Evolutionary conservation across 2,329 filamentous ascomycete species (phyloP), one percentile per base, ranked within the genome.

Genomic region (Aureobasidium namibiae): DNA sequence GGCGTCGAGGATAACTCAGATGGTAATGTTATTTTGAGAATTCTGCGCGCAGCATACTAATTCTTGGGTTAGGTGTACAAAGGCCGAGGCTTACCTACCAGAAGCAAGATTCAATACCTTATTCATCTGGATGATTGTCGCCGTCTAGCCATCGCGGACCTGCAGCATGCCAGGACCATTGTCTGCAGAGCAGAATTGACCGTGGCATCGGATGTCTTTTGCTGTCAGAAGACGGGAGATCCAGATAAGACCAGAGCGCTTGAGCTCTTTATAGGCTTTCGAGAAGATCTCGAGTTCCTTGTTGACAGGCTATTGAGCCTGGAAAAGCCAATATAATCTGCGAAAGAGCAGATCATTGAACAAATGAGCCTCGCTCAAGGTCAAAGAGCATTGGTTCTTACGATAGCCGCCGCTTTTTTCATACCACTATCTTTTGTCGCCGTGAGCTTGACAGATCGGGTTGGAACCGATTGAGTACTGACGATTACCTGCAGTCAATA

Each of bases 51-150:
- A 23, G 10, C 14, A 24, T 6, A 16, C n/a, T 23, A 33, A 39
- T 11, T 26, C 9, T n/a, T 2, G 10, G 10, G 3, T 1, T 8
- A 41, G 33, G 29, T 18, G 1, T 38, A 38, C 10, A 38, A 21
- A 23, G 46, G 46, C 31, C 29, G 46, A 24, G 18, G 46, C 5
- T 24, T 34, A 18, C 52, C 52, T 7, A 34, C 26, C 1, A 56
- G 52, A 11, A 56, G 52, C 14, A 56, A 56, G 14, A 45, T 56
- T 3, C 52, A 56, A 26, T 56, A 56, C 13, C 39, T 56, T 9
- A 9, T 56, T 11, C 52, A 45, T 26, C n/a, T 56, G 18, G 52
- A 56, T 4, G 52, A 56, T 45, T 56, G 52, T 8, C 52, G 52
- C 4, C 24, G 38, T 11, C 39, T 39, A 6, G 39, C 39, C 2